Conservation (phyloP, 345 rosid genomes). For the Eucalyptus pauciflora region DNA sequence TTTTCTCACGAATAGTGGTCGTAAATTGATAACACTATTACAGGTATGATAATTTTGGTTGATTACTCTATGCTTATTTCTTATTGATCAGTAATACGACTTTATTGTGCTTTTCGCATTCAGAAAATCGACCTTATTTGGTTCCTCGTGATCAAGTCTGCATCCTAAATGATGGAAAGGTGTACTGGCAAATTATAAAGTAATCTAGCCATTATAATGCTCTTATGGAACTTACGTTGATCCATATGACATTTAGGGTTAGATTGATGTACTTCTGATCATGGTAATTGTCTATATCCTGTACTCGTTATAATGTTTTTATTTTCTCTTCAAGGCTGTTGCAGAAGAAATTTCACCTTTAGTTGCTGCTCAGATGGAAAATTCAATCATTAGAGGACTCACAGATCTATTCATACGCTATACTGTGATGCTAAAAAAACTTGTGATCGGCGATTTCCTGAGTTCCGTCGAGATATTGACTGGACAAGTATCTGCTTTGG, state of each 20-base stretch:
- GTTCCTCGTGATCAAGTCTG: neutral
- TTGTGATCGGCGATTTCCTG: neutral
- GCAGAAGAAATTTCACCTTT: slow-evolving; percentile 24
- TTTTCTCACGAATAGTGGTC: slow-evolving; percentile 50
- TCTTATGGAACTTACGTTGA: neutral
- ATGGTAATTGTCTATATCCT: neutral
- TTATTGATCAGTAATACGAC: neutral
- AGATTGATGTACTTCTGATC: neutral
- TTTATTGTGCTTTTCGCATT: neutral
- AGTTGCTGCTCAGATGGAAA: slow-evolving; percentile 34
- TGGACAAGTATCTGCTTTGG: slow-evolving; percentile 36
- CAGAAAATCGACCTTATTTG: neutral
- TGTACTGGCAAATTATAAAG: neutral
- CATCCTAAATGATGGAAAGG: neutral
- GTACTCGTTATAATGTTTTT: neutral
- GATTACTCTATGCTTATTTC: neutral
- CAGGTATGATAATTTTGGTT: slow-evolving; percentile 27
- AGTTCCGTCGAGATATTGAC: slow-evolving; percentile 9
- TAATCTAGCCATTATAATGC: neutral
- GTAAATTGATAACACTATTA: slow-evolving; percentile 40
- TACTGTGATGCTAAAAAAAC: slow-evolving; percentile 21
- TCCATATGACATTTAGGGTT: neutral
- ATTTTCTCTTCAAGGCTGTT: slow-evolving; percentile 11
- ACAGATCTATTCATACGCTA: slow-evolving; percentile 32
- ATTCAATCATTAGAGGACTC: slow-evolving; percentile 24